Evolutionary conservation across 495 filamentous ascomycete genomes (phyloP), one percentile per base, ranked within the genome.

Genomic region (Parathielavia hyrcaniae): DNA sequence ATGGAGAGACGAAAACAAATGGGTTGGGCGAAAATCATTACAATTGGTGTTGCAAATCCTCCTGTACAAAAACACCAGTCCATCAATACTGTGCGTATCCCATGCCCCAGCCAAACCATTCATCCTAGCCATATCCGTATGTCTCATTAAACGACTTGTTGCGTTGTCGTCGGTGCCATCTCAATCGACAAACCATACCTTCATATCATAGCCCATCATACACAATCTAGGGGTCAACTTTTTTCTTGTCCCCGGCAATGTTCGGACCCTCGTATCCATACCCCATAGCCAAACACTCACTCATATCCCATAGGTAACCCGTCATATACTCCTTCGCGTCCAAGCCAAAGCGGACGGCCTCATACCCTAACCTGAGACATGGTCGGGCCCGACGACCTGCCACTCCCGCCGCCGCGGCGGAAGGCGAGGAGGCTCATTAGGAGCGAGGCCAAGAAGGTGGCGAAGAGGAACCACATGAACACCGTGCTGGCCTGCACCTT

Each of bases 381-480:
- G 55, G 60, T 71, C 50, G 76, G 73, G 4, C 68, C 67, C 17
- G 60, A 57, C 52, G 61, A 61, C 55, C 72, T 67, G 35, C 73
- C 61, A 71, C 72, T 67, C 67, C 69, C 35, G 68, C 73, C 71
- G 68, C 70, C 47, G 57, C 73, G 64, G n/a, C 75, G 69, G 58
- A 74, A 65, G 26, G 69, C 69, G 44, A 63, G 64, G 46, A 70
- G 55, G 40, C 67, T 57, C 49, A 79, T 61, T 50, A 64, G 60
- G 13, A 77, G 61, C 14, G 59, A 68, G 9, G 63, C 66, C 0
- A 64, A 61, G 39, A 76, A 75, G 4, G 64, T 61, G 26, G 62
- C 69, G 48, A 77, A 77, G 13, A 79, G 65, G 65, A 78, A 77
- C 75, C 75, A 79, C 67, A 77, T 69, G 55, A 79, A 79, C 5